Evolutionary conservation across 2,329 filamentous ascomycete genomes (phyloP).

Genomic region (Botryotinia calthae): DNA sequence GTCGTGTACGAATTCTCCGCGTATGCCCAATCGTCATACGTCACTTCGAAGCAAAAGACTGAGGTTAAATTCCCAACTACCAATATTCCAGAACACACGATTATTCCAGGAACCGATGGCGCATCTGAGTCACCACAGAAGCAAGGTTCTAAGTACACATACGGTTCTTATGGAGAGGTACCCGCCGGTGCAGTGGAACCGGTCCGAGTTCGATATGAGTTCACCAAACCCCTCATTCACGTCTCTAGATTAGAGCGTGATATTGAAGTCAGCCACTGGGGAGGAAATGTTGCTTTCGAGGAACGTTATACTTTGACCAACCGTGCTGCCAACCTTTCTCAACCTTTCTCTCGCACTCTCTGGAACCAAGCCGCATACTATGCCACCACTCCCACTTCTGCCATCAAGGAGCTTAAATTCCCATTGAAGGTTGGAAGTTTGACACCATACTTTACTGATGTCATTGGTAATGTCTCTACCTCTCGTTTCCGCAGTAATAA

Average conservation of each 20-base stretch:
- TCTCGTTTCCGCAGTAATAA: conserved; percentile 77
- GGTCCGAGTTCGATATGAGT: conserved; percentile 85
- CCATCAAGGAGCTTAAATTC: conserved; percentile 78
- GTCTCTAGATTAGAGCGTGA: conserved; percentile 80
- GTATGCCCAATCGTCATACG: conserved; percentile 80
- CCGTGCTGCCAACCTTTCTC: conserved; percentile 73
- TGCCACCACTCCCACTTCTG: conserved; percentile 66
- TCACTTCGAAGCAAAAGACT: conserved; percentile 90
- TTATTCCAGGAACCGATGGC: conserved; percentile 60
- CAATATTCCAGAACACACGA: conserved; percentile 82
- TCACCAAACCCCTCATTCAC: conserved; percentile 86
- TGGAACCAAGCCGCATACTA: conserved; percentile 73
- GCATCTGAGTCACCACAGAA: conserved; percentile 66
- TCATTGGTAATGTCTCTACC: conserved; percentile 95
- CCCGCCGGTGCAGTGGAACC: conserved; percentile 73
- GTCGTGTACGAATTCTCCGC: conserved; percentile 82
- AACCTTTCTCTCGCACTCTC: conserved; percentile 72
- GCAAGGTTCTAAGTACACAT: conserved; percentile 81
- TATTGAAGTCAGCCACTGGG: conserved; percentile 96
- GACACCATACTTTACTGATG: conserved; percentile 92
- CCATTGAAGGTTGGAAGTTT: conserved; percentile 75
- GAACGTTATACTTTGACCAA: conserved; percentile 89
- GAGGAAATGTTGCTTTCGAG: conserved; percentile 92
- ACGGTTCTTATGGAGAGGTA: conserved; percentile 82
- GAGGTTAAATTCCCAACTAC: conserved; percentile 83